These are phyloP conservation scores for Phytopythium vexans DNA, from an alignment of 352 stramenopile genomes.

Conservation along the genomic window DNA sequence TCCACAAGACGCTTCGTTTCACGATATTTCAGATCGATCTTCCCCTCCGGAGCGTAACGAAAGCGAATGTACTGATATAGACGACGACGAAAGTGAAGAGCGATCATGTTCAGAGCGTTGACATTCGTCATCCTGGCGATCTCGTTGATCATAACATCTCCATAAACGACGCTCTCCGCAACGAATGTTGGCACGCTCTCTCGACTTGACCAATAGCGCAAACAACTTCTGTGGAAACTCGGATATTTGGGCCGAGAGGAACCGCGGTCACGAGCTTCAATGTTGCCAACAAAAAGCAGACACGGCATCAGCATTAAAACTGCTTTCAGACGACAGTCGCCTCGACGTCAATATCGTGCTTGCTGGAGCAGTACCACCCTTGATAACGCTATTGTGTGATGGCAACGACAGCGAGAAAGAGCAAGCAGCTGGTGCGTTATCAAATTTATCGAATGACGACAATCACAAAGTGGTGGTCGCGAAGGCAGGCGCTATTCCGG, in stretches of 20 bases:
- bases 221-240: background rate
- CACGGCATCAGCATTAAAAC: background rate
- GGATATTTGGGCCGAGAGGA: background rate
- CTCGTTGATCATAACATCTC: background rate
- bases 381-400: background rate
- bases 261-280: background rate
- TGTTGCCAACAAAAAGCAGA: slow-evolving; percentile 4
- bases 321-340: background rate
- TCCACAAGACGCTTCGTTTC: too few relatives aligned
- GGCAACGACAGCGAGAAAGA: background rate
- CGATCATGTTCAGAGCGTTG: too few relatives aligned
- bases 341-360: background rate
- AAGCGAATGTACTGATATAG: too few relatives aligned
- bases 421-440: background rate
- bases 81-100: too few relatives aligned
- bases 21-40: too few relatives aligned
- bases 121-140: background rate
- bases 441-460: background rate
- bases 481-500: background rate
- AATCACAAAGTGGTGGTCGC: background rate
- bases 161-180: background rate
- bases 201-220: background rate
- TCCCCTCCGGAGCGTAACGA: too few relatives aligned
- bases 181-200: background rate
- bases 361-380: background rate